Evolutionary conservation across 768 basidiomycete genomes (phyloP), one percentile per base, ranked within the genome.

Genomic region (Pleurotus djamor): DNA sequence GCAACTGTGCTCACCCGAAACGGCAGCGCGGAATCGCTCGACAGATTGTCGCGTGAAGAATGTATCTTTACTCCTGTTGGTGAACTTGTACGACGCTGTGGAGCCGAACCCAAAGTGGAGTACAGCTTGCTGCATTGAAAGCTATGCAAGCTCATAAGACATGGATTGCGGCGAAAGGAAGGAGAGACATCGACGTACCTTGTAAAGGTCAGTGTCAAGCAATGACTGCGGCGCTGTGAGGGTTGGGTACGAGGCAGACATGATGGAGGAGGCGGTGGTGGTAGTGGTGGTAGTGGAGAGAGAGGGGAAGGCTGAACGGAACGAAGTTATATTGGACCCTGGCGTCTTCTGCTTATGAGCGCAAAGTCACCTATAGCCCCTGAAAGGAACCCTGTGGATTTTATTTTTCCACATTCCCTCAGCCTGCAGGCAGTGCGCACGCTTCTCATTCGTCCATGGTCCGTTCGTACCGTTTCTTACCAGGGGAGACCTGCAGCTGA

Each of bases 101-200:
- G 83, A 80, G 47, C 85, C 74, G n/a, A 88, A 89, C 67, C 94
- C 96, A 61, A 88, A 86, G 17, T 83, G 79, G 59, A 88, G 66
- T 21, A 98, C 86, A 0, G 94, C 94, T 73, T 96, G 91, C 75
- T 98, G 96, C 96, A 97, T 98, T 0, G 94, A 92, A 49, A 97
- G 78, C 93, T 96, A 60, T 45, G 32, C 61, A 48, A 49, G 5
- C 21, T 28, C 21, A 28, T 28, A 28, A 13, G 21, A 45, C 55
- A n/a, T 32, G 16, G 34, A 35, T 57, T n/a, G 44, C 48, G 60
- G 48, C 55, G 14, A 32, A n/a, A 41, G 52, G 16, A n/a, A 12
- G 28, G 21, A 38, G 35, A 5, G 48, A 33, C n/a, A 54, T 48
- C 17, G 32, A 17, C 8, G 21, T 49, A 88, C 94, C 83, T 96